Conservation (phyloP, 2,329 filamentous ascomycete genomes). For the Teratosphaeria viscida region DNA sequence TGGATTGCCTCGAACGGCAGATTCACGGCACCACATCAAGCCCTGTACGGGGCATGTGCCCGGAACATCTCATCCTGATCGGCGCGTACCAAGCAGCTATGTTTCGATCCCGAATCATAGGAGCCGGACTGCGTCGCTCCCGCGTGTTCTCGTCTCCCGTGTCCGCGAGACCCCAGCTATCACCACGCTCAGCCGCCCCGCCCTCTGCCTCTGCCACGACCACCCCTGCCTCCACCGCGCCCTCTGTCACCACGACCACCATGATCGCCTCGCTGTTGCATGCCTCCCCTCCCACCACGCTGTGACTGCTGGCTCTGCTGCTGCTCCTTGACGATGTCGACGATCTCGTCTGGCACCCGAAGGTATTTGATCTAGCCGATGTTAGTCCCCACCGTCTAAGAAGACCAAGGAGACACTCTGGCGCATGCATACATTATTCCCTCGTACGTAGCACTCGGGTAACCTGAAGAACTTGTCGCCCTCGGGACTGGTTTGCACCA, state of each 20-base stretch:
- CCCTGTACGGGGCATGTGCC: background rate
- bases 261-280: slow-evolving; percentile 32
- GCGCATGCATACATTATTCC: slow-evolving; percentile 73
- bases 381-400: background rate
- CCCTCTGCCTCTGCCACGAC: slow-evolving; percentile 18
- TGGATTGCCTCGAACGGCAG: background rate
- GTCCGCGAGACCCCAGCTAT: background rate
- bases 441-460: slow-evolving; percentile 90
- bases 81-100: background rate
- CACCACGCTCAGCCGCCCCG: slow-evolving; percentile 11
- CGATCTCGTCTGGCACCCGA: slow-evolving; percentile 89
- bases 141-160: background rate
- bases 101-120: background rate
- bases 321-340: slow-evolving; percentile 87
- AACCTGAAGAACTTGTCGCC: slow-evolving; percentile 88
- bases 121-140: background rate
- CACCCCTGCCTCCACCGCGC: slow-evolving; percentile 16
- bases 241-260: slow-evolving; percentile 37
- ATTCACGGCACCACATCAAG: background rate
- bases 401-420: background rate
- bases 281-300: slow-evolving; percentile 55
- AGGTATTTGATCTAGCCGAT: slow-evolving; percentile 87
- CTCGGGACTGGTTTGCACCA: slow-evolving; percentile 90
- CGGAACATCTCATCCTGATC: background rate
- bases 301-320: slow-evolving; percentile 54